Evolutionary conservation across 2,329 filamentous ascomycete genomes (phyloP), one percentile per base, ranked within the genome.

Genomic region (Beauveria bassiana): DNA sequence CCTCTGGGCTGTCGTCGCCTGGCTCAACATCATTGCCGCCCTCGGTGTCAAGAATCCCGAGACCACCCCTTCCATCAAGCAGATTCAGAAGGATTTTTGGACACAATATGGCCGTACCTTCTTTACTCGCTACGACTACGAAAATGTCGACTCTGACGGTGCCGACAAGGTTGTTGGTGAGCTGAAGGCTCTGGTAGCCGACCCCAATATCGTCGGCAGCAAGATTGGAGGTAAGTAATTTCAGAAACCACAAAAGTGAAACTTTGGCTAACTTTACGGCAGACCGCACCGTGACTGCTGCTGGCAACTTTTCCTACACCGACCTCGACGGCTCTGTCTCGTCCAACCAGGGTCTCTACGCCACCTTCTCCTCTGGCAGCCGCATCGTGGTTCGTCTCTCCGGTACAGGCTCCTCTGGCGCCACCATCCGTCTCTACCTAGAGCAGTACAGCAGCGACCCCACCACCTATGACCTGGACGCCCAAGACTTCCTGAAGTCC

Each of bases 121-220:
- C 83, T 99, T 99, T 84, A 99, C 95, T 49, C 91, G 95, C 66
- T 98, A 98, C 78, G 95, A 99, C 78, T 99, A 96, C 78, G 95
- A 99, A 79, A 86, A 96, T 68, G 92, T 96, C 66, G 92, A 96
- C 79, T 89, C 87, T 52, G 91, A 93, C 9, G 93, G 90, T 46
- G 95, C 95, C 65, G 90, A 89, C 79, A 93, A 96, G 79, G 87
- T 99, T 63, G 89, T 96, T 51, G 87, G 85, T 61, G 87, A 91
- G 70, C 82, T 99, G 71, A 83, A 87, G 70, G 86, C 88, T 66
- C 83, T 96, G 66, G 90, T 97, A 69, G 86, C 86, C 45, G 84
- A 91, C 68, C 73, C 81, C 57, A 78, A 75, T 63, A 97, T 98
- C 70, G 80, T 97, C 59, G 92, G 92, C 68, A 95, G 90, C 70